phyloP scores from a whole-genome alignment of 768 basidiomycete species.

The Leccinum uliginosum region DNA sequence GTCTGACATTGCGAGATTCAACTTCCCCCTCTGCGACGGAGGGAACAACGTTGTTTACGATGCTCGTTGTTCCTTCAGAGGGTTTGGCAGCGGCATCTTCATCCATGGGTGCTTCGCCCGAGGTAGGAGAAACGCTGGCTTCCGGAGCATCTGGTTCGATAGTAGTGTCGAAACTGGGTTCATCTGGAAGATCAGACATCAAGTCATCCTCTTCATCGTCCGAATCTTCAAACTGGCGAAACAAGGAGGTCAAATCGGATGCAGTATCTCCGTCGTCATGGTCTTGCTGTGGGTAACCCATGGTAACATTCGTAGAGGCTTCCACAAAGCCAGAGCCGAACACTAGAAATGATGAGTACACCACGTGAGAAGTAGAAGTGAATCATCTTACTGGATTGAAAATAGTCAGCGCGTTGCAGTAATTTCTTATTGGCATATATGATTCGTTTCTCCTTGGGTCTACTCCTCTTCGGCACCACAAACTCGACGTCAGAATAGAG shows the following conservation, averaged over 20 bases:
- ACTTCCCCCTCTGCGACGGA: slow-evolving; percentile 6
- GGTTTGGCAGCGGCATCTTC: slow-evolving; percentile 7
- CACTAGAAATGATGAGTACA: slow-evolving; percentile 43
- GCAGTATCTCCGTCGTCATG: slow-evolving; percentile 41
- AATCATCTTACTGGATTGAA: slow-evolving; percentile 54
- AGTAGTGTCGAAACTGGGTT: slow-evolving; percentile 28
- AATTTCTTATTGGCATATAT: slow-evolving; percentile 72
- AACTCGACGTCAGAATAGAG: slow-evolving; percentile 83
- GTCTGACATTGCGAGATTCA: slow-evolving; percentile 27
- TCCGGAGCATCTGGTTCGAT: slow-evolving; percentile 22
- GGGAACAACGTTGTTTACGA: not conserved
- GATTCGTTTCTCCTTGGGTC: slow-evolving; percentile 33
- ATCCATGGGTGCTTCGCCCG: not conserved
- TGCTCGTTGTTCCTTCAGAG: not conserved
- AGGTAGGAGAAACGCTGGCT: not conserved
- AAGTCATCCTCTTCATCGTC: slow-evolving; percentile 50
- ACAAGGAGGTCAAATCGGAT: slow-evolving; percentile 43
- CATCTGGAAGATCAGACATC: slow-evolving; percentile 31
- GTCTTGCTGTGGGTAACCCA: slow-evolving; percentile 18
- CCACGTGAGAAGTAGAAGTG: not conserved
- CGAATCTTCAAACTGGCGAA: slow-evolving; percentile 43
- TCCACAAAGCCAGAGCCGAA: slow-evolving; percentile 70
- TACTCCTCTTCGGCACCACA: slow-evolving; percentile 50
- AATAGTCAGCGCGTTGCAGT: slow-evolving; percentile 72
- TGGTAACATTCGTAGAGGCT: slow-evolving; percentile 35